Evolutionary conservation across 495 filamentous ascomycete species (phyloP), one percentile per base, ranked within the genome.

Genomic region (Parathielavia appendiculata): DNA sequence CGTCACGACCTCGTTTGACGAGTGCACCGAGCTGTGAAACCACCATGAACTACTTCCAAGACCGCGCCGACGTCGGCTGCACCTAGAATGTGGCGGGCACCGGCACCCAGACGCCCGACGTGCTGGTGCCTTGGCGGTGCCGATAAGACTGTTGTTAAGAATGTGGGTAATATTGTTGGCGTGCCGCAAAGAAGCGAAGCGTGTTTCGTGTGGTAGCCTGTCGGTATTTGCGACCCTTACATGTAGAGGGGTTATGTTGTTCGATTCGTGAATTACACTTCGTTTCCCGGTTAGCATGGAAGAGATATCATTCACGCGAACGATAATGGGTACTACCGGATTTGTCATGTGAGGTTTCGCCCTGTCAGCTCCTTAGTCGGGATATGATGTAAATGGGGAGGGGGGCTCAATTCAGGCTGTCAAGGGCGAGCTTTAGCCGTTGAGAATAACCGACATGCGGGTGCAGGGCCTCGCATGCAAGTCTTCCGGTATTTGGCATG

Each of bases 21-120:
- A 40, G 16, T 52, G 50, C 35, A 19, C 40, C 19, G 19, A 0
- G 3, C 35, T 52, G 2, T 52, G 50, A 35, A 52, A 52, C n/a
- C 50, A 52, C 17, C 10, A 52, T 52, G 50, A 52, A 52, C 35
- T 40, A 52, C 36, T 52, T 52, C 35, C 50, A 52, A 36, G 16
- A 11, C 1, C 50, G 50, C 10, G 13, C 11, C 19, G 50, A 52
- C 36, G 35, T 52, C 13, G 50, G 34, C 10, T 52, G 50, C 35
- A 39, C 35, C 5, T 52, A 36, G 50, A 52, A 52, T 7, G 50
- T 52, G 17, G 17, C 9, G 19, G 50, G 35, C 34, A 52, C 50
- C 7, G 36, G 50, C 19, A 10, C 6, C 11, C 35, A 52, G 50
- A 52, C 50, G 35, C 50, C 50, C 6, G 50, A 52, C 35, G 11